phyloP scores from a whole-genome alignment of 345 rosid species.

The Tarenaya hassleriana region DNA sequence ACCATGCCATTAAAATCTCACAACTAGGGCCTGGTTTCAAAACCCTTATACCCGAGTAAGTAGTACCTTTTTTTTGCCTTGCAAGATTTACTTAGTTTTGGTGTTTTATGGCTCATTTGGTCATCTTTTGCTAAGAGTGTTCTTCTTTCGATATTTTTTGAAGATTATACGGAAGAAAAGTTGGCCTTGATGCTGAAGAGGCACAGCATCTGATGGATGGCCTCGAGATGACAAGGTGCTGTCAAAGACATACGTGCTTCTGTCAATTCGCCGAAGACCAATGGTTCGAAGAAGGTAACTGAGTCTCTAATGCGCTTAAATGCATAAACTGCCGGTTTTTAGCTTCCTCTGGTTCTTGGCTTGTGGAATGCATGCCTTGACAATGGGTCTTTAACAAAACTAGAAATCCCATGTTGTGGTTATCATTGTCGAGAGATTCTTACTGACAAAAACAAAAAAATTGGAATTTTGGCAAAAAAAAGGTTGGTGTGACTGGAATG shows the following conservation, averaged over 20 bases:
- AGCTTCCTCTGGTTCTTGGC: no score
- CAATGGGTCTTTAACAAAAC: no score
- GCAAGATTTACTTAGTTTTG: not conserved
- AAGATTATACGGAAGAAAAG: conserved; percentile 90
- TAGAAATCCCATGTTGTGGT: no score
- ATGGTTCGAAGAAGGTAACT: conserved; percentile 79
- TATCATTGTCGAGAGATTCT: no score
- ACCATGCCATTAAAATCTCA: conserved; percentile 82
- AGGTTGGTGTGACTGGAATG: conserved; percentile 94
- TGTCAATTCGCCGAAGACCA: conserved; percentile 78
- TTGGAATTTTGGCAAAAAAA: conserved; percentile 14
- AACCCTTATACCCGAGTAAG: conserved; percentile 89
- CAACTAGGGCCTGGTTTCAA: conserved; percentile 74
- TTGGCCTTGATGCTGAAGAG: conserved; percentile 82
- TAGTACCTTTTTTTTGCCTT: no score
- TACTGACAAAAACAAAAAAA: not conserved
- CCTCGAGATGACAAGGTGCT: conserved; percentile 95
- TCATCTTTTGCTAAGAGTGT: no score
- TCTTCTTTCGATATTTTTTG: not conserved
- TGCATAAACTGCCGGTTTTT: no score
- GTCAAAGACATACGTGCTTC: conserved; percentile 82
- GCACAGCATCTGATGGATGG: conserved; percentile 90
- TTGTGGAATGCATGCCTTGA: no score
- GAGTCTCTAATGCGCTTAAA: no score
- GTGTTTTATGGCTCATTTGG: not conserved